Conservation (phyloP, 73 alveolate species). For the Stentor roeselii region DNA sequence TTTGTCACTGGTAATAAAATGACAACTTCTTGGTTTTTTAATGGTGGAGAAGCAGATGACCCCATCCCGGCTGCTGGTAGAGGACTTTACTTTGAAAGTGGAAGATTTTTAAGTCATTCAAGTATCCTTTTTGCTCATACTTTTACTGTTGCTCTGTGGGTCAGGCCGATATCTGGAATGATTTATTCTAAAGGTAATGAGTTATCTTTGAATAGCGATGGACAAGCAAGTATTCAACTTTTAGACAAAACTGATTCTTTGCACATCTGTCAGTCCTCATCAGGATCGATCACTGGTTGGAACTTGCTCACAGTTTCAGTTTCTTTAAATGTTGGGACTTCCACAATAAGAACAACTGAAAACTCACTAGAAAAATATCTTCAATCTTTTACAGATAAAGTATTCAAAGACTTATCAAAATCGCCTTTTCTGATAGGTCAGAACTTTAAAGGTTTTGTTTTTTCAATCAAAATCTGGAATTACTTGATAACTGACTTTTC, state of each 20-base stretch:
- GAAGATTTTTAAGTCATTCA: not conserved
- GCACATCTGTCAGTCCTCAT: too few relatives aligned
- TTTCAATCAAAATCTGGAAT: not conserved
- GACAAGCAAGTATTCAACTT: too few relatives aligned
- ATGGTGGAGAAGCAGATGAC: not conserved
- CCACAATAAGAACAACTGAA: too few relatives aligned
- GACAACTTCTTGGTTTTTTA: not conserved
- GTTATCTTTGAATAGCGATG: not conserved
- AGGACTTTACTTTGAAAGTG: not conserved
- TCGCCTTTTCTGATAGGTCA: not conserved
- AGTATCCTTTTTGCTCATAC: not conserved
- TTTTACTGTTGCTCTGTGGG: not conserved
- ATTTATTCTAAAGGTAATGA: not conserved
- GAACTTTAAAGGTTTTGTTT: not conserved
- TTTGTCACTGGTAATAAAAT: not conserved
- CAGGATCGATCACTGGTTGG: too few relatives aligned
- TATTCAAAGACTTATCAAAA: too few relatives aligned
- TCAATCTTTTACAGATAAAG: too few relatives aligned
- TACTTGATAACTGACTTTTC: not conserved
- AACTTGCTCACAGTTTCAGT: too few relatives aligned
- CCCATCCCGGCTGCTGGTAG: not conserved
- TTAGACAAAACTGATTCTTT: not conserved
- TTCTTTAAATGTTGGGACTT: too few relatives aligned
- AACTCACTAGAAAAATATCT: too few relatives aligned
- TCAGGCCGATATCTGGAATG: conserved; percentile 2